phyloP scores from a whole-genome alignment of 805 yeast species.

The Wickerhamiella domercqiae region DNA sequence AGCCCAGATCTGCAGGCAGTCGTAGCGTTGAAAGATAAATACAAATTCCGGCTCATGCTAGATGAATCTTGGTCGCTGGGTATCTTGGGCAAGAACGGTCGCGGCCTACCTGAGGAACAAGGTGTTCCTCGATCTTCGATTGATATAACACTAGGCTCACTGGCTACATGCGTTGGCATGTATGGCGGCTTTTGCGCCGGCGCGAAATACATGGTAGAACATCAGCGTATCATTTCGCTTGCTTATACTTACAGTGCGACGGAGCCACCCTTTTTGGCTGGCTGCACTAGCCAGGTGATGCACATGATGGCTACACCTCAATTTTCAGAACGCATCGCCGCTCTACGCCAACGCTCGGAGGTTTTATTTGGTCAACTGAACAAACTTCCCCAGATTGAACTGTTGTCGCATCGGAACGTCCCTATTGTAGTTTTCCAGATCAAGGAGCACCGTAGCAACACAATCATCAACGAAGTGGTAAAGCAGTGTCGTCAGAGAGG shows the following conservation, averaged over 20 bases:
- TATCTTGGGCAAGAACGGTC: conserved; percentile 68
- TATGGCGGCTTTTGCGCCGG: conserved; percentile 95
- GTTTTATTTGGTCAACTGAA: conserved; percentile 9
- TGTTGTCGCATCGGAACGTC: conserved; percentile 44
- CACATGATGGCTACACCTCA: conserved; percentile 21
- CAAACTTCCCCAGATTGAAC: conserved; percentile 26
- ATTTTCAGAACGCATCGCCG: conserved; percentile 18
- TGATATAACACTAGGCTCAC: conserved; percentile 74
- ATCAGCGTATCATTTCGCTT: conserved; percentile 77
- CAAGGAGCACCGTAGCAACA: conserved; percentile 31
- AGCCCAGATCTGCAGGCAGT: conserved; percentile 53
- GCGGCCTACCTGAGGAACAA: conserved; percentile 68
- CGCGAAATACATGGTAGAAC: conserved; percentile 63
- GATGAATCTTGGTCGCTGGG: conserved; percentile 86
- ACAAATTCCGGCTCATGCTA: conserved; percentile 69
- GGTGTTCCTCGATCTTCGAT: conserved; percentile 52
- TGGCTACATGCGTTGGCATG: conserved; percentile 67
- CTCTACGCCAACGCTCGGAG: conserved; percentile 14
- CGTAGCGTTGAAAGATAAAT: conserved; percentile 60
- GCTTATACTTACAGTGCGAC: conserved; percentile 93
- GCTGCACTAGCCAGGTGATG: conserved; percentile 16
- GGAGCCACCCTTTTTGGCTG: conserved; percentile 79
- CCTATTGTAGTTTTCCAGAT: conserved; percentile 59
- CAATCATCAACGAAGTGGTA: conserved; percentile 53
- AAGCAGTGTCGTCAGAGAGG: conserved; percentile 37